Base-by-base conservation (phyloP, 202 grass and related monocot genomes). In the Panicum virgatum region DNA sequence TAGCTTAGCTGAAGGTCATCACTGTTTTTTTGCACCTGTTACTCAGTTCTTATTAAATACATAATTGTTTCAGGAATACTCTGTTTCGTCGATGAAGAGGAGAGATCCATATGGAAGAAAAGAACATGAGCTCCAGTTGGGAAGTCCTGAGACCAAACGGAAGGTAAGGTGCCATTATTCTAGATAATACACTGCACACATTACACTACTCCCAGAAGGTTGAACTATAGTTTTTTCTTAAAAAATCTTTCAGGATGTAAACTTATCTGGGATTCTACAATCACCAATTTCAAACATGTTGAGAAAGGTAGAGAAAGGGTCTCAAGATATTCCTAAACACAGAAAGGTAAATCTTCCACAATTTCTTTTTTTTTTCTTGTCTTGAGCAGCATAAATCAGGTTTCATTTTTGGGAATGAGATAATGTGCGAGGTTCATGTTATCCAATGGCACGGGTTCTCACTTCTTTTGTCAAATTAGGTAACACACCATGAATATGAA, bases 401-500 rank as follows among this genome's bases (percentile, higher is more conserved):
- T 73, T 74, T n/a, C 44, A 43, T 30, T 79, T 78, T 53, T 60
- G 47, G 66, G 22, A 73, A 73, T 52, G 29, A 69, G n/a, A 36
- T 66, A 57, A 60, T 84, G 40, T 68, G 44, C 59, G 60, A 58
- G 77, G 51, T 74, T 56, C 45, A 65, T 90, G 13, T 38, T 77
- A 59, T 68, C 61, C 57, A 82, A 29, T 44, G 56, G 16, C 22
- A 74, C 51, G 70, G 61, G 14, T 82, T 66, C 80, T 67, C 46
- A 32, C 48, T 38, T 85, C 1, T 84, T 90, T 75, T 51, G 10
- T 69, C 30, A 43, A 80, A 76, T 62, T 76, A 96, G 92, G 88
- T 95, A 69, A 93, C 86, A 79, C 88, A 77, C 46, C 92, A 94
- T 88, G 96, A 93, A 84, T 96, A 98, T 79, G 92, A 93, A 88